Evolutionary conservation across 148 eudicot species (phyloP).

Genomic region (Cornus kousa): DNA sequence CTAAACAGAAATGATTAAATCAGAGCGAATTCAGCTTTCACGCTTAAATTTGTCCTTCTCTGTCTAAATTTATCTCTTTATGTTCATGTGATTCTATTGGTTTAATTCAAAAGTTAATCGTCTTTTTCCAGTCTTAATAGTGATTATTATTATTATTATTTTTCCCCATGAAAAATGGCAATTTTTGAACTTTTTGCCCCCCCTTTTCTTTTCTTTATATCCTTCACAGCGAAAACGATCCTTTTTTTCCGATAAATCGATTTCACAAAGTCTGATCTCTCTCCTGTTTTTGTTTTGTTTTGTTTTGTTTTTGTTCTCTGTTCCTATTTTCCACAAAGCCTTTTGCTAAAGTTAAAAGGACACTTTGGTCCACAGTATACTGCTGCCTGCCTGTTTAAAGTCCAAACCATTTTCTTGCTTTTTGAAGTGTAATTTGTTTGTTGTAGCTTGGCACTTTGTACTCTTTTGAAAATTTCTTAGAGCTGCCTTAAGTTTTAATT

Average conservation of each 20-base stretch:
- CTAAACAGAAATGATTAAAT: not conserved
- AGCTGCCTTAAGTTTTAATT: not conserved
- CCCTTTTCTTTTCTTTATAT: not conserved
- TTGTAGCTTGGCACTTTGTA: not conserved
- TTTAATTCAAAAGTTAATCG: not conserved
- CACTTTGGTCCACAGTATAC: not conserved
- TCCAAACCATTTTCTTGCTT: not conserved
- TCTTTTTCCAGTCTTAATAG: conserved; percentile 7
- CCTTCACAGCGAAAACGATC: not conserved
- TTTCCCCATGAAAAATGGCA: not conserved
- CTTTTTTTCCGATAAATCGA: not conserved
- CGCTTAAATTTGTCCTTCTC: not conserved
- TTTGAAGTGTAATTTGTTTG: not conserved
- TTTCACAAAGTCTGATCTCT: not conserved
- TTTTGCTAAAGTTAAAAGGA: not conserved
- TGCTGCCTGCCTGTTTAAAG: not conserved
- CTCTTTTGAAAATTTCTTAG: not conserved
- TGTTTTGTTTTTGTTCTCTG: not conserved
- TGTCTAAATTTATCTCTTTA: not conserved
- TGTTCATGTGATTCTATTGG: not conserved
- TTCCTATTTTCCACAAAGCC: no score
- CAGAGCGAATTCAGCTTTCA: not conserved
- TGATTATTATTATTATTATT: not conserved
- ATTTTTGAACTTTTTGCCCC: not conserved
- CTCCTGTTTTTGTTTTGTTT: not conserved